Percentiles rank a stretch among this genome's conserved stretches.
These are phyloP conservation scores for Heterobasidion parviporum DNA, from an alignment of 1,284 basidiomycete genomes.

Conservation along the genomic window DNA sequence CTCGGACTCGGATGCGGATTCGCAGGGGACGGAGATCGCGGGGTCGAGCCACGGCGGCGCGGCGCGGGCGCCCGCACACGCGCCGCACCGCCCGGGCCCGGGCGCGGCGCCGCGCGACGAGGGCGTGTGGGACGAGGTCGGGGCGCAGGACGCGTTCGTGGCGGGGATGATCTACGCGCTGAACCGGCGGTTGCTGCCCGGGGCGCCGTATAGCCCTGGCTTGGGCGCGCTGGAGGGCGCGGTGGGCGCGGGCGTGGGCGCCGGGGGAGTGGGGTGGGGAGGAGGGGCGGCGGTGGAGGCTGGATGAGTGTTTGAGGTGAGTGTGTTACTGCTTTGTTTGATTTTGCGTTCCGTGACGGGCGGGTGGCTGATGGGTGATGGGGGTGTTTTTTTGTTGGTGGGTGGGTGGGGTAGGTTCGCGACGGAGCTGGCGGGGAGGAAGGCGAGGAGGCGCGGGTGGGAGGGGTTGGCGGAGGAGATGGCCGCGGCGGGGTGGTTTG, in stretches of 20 bases:
- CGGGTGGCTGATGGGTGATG: too few species aligned
- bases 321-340: conserved; percentile 5
- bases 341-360: neutral
- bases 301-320: conserved; percentile 71
- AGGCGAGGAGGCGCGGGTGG: conserved; percentile 52
- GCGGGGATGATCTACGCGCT: conserved; percentile 75
- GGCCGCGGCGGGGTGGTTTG: conserved; percentile 61
- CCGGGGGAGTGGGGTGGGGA: conserved; percentile 4
- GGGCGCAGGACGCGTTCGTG: conserved; percentile 72
- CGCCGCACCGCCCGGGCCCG: too few species aligned
- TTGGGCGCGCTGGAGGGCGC: conserved; percentile 29
- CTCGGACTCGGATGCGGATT: conserved; percentile 36
- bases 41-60: conserved; percentile 5
- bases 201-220: conserved; percentile 60
- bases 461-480: conserved; percentile 66
- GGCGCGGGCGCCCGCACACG: too few species aligned
- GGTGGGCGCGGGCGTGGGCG: conserved; percentile 23
- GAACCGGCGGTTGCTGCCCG: conserved; percentile 57
- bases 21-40: conserved; percentile 46
- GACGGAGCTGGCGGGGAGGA: conserved; percentile 67
- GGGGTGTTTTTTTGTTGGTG: too few species aligned
- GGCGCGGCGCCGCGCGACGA: too few species aligned
- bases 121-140: conserved; percentile 51
- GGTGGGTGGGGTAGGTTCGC: conserved; percentile 50
- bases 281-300: conserved; percentile 45